These are phyloP conservation scores for Lasiodiplodia citricola DNA, from an alignment of 2,329 filamentous ascomycete species.

Conservation along the genomic window DNA sequence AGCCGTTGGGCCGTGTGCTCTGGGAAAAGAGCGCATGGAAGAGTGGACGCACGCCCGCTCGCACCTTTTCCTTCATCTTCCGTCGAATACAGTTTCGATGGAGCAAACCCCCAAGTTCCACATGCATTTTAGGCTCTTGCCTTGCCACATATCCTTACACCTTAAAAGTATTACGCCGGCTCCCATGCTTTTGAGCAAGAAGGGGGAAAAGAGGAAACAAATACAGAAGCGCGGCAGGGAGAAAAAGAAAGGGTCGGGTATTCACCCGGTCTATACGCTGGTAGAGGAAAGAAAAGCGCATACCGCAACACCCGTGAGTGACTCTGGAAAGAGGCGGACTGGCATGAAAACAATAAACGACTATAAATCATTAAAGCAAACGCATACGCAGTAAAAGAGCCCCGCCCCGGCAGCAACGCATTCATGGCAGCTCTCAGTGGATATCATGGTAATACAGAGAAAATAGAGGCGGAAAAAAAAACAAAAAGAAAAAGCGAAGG, in stretches of 20 bases:
- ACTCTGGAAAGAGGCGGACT: background rate
- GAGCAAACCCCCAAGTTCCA: background rate
- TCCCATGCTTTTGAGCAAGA: background rate
- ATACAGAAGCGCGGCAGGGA: background rate
- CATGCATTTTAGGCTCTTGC: background rate
- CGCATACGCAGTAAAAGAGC: background rate
- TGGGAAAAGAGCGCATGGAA: background rate
- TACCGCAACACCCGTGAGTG: background rate
- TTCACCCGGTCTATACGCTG: background rate
- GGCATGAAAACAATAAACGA: background rate
- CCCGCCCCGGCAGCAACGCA: slow-evolving; percentile 5
- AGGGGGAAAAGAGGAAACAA: no score
- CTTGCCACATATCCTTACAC: background rate
- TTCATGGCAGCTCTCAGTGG: slow-evolving; percentile 5
- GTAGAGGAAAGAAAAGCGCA: background rate
- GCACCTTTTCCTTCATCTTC: background rate
- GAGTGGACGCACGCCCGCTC: no score
- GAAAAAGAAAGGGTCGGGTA: background rate
- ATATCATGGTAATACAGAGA: slow-evolving; percentile 22
- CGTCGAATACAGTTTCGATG: background rate
- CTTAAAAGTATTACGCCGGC: slow-evolving; percentile 3
- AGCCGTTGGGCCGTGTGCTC: no score
- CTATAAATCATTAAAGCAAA: background rate
- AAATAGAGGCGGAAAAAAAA: background rate
- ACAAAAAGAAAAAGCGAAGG: background rate